Conservation (phyloP, 768 basidiomycete genomes). For the Mycena vulgaris region DNA sequence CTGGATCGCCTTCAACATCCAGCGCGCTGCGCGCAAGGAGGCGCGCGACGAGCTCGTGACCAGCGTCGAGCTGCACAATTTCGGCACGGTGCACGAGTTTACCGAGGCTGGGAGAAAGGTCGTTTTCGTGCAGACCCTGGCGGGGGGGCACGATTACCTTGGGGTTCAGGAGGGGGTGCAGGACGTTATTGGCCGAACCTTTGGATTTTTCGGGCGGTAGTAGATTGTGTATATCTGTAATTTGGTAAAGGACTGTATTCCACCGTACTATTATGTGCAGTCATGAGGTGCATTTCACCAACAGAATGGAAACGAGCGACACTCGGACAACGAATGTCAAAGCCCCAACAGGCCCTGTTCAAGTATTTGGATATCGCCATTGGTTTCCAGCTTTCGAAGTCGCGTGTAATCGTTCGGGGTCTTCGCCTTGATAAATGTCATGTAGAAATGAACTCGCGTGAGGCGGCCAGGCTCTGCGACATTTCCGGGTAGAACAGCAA, state of each 20-base stretch:
- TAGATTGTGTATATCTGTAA: not conserved
- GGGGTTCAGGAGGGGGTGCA: conserved; percentile 82
- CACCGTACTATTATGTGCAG: too few species aligned
- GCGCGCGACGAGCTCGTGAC: conserved; percentile 62
- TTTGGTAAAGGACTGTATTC: too few species aligned
- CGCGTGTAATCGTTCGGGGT: not conserved
- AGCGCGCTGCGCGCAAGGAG: conserved; percentile 56
- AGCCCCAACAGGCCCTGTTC: not conserved
- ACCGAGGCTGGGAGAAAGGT: conserved; percentile 61
- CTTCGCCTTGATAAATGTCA: not conserved
- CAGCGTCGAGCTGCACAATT: conserved; percentile 59
- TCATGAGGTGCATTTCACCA: too few species aligned
- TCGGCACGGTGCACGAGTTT: conserved; percentile 72
- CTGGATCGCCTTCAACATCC: conserved; percentile 60
- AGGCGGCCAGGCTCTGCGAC: not conserved
- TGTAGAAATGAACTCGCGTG: not conserved
- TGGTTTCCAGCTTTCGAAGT: not conserved
- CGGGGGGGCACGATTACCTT: conserved; percentile 75
- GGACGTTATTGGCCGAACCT: conserved; percentile 67
- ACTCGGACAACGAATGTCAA: too few species aligned
- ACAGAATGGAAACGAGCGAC: too few species aligned
- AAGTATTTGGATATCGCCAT: not conserved
- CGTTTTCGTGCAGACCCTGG: conserved; percentile 71
- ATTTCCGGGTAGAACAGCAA: not conserved
- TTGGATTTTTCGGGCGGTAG: conserved; percentile 42